These are phyloP conservation scores for Acacia pycnantha DNA, from an alignment of 331 rosid species.

Conservation along the genomic window DNA sequence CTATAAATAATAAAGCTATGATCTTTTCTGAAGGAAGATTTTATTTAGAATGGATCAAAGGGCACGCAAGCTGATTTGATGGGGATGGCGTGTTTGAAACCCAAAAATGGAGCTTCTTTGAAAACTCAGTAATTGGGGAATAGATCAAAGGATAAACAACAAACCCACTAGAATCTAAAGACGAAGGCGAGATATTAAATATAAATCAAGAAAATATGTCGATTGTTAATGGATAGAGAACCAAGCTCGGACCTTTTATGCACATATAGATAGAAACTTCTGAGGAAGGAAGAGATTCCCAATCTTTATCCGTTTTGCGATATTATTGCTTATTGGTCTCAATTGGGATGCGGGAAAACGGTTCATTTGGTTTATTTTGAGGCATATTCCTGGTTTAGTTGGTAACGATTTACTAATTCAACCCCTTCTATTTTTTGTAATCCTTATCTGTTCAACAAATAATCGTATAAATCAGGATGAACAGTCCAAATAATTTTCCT, in stretches of 20 bases:
- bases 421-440: neutral
- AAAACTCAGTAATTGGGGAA: neutral
- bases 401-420: neutral
- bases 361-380: neutral
- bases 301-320: neutral
- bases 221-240: neutral
- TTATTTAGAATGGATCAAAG: constrained; percentile 32
- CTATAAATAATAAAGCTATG: constrained; percentile 20
- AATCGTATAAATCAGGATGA: no score
- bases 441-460: neutral
- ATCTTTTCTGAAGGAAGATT: constrained; percentile 3
- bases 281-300: neutral
- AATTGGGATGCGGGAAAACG: constrained; percentile 22
- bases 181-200: constrained; percentile 1
- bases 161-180: neutral
- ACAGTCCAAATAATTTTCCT: no score
- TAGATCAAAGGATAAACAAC: neutral
- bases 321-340: constrained; percentile 22
- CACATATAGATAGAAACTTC: neutral
- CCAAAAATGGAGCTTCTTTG: neutral
- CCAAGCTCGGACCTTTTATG: neutral
- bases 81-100: neutral
- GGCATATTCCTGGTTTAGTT: constrained; percentile 16
- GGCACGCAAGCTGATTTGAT: constrained; percentile 36
- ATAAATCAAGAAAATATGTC: neutral